Conservation (phyloP, 495 filamentous ascomycete species). For the Xylaria flabelliformis region DNA sequence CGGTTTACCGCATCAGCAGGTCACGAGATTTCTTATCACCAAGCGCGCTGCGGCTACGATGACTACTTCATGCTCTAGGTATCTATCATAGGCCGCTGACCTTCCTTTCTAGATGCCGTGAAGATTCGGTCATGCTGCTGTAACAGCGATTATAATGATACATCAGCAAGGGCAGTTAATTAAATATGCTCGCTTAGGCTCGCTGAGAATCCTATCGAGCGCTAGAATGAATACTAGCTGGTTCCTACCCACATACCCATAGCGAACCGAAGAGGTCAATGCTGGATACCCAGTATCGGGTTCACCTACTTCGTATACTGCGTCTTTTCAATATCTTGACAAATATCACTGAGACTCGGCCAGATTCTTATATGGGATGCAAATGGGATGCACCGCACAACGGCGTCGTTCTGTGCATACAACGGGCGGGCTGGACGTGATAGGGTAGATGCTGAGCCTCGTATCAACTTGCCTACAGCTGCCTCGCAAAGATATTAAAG, state of each 20-base stretch:
- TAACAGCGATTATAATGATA: background rate
- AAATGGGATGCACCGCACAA: background rate
- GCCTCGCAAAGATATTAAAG: background rate
- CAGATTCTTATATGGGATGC: background rate
- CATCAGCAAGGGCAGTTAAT: conserved; percentile 5
- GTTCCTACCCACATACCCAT: conserved; percentile 12
- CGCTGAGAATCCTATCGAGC: conserved; percentile 16
- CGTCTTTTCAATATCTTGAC: conserved; percentile 11
- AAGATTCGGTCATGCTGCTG: conserved; percentile 5
- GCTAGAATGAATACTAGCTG: conserved; percentile 15
- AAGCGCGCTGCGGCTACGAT: conserved; percentile 41
- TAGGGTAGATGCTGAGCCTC: background rate
- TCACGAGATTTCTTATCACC: conserved; percentile 42
- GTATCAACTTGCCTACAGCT: background rate
- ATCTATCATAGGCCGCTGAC: conserved; percentile 38
- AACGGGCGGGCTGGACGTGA: background rate
- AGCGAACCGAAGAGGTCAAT: background rate
- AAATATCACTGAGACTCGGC: background rate
- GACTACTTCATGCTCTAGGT: conserved; percentile 32
- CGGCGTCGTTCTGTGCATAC: background rate
- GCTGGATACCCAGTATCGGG: background rate
- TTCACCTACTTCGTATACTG: background rate
- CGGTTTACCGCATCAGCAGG: conserved; percentile 19
- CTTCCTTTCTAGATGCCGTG: conserved; percentile 45
- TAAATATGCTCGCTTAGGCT: conserved; percentile 7